phyloP scores from a whole-genome alignment of 768 basidiomycete genomes.

The Xanthoconium purpureum region DNA sequence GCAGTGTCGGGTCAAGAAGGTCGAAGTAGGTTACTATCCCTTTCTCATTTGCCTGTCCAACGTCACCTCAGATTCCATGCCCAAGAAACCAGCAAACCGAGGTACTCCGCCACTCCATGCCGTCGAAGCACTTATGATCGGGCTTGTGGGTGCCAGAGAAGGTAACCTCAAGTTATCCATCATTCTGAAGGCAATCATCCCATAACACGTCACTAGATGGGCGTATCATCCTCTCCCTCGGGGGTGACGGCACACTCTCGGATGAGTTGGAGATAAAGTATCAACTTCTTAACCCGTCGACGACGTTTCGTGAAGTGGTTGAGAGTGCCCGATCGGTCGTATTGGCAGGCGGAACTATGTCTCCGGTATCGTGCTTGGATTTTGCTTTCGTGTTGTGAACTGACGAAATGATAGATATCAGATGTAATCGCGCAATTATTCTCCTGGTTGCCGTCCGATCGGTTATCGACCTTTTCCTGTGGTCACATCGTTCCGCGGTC shows the following conservation, averaged over 20 bases:
- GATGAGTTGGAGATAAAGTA: constrained; percentile 72
- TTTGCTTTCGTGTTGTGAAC: neutral
- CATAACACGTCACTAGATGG: constrained; percentile 55
- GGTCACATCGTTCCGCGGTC: constrained; percentile 84
- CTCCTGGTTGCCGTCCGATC: constrained; percentile 53
- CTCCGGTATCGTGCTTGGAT: constrained; percentile 55
- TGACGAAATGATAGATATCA: constrained; percentile 57
- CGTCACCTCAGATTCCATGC: constrained; percentile 1
- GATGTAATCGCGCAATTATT: constrained; percentile 85
- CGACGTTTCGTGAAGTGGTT: constrained; percentile 80
- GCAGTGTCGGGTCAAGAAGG: constrained; percentile 46
- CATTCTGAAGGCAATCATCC: neutral
- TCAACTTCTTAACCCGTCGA: constrained; percentile 88
- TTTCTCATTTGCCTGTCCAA: neutral
- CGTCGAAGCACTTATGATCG: constrained; percentile 75
- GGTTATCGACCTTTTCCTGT: constrained; percentile 82
- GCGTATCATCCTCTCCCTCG: constrained; percentile 59
- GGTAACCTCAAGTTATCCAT: constrained; percentile 38
- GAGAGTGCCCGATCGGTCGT: constrained; percentile 80
- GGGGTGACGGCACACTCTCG: constrained; percentile 35
- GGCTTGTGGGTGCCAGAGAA: constrained; percentile 75
- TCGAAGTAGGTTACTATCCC: constrained; percentile 18
- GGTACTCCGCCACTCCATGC: constrained; percentile 73
- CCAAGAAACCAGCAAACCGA: constrained; percentile 22
- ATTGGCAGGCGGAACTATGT: constrained; percentile 97